Evolutionary conservation across 805 yeast species (phyloP), one percentile per base, ranked within the genome.

Genomic region (Candida takata): DNA sequence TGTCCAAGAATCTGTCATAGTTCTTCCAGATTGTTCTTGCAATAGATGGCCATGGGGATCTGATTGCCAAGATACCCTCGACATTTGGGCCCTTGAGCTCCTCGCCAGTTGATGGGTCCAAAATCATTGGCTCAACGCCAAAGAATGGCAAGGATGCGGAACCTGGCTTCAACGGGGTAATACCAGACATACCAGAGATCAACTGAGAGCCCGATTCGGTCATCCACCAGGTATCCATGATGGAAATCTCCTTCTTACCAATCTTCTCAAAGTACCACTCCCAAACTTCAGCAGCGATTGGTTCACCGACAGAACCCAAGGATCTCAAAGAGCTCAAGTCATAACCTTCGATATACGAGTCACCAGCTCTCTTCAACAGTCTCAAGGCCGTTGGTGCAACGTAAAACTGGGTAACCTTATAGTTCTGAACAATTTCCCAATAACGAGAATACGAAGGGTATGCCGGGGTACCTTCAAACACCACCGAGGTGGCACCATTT

Each of bases 181-280:
- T 71, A 49, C 79, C 80, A 33, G 92, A 86, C 41, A 84, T 57
- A 41, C 90, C 87, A 27, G 87, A 72, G 41, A 84, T 74, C 55
- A 84, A 65, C 55, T 83, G 92, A 32, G 88, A 77, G 30, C 92
- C 92, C 12, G 85, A 75, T 61, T 84, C 95, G 4, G 95, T 84
- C 67, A 82, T 88, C 94, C 94, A 84, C 68, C 82, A 83, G 25
- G 95, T 84, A 61, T 84, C 95, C 52, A 80, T 69, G 43, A 84
- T 39, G 74, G 56, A 82, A 80, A 51, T 83, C 74, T 57, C 79
- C 65, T 35, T 74, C 72, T 55, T 72, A 51, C 90, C 92, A 50
- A 82, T 74, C 48, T 71, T 67, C 45, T 78, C 80, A 54, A 75
- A 73, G 58, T 80, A 82, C 92, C 92, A 82, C 56, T 81, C 86